Evolutionary conservation across 1,284 basidiomycete species (phyloP), one percentile per base, ranked within the genome.

Genomic region (Pascua sp.): DNA sequence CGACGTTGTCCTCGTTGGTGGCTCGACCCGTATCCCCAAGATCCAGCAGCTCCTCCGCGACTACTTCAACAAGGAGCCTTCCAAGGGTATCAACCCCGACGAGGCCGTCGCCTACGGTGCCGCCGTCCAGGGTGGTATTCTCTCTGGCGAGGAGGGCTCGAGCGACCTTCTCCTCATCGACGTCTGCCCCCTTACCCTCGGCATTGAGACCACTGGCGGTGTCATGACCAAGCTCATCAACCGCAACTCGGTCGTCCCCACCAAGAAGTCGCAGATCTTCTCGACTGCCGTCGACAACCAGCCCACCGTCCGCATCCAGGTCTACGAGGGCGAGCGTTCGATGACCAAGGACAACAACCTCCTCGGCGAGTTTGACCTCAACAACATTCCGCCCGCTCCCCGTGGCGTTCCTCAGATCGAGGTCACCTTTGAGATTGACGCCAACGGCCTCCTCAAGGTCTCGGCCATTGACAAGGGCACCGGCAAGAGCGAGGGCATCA

Each of bases 31-130:
- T 88, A 98, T 98, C 72, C 94, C 95, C 69, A 90, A 91, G 81
- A 90, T 98, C 75, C 88, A 95, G 80, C 94, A 96, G 83, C 89
- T 97, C 76, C 91, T 98, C 76, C 96, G 96, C 59, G 62, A 63
- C 43, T 58, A 51, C 58, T 96, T 96, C 86, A 91, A 92, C 78
- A 90, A 91, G 83, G 90, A 91, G 81, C 89, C 88, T 69, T 89
- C 89, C 83, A 90, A 90, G 83, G 87, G 63, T 78, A 98, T 98
- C 85, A 98, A 98, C 87, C 96, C 96, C 63, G 95, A 98, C 72
- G 96, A 99, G 82, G 96, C 96, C 61, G 95, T 98, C 66, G 95
- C 96, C 42, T 97, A 97, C 80, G 96, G 96, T 84, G 96, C 95
- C 67, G 94, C 96, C 65, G 95, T 98, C 71, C 96, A 98, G 82